Conservation (phyloP, 306 rosid species). For the Casuarina cunninghamiana region DNA sequence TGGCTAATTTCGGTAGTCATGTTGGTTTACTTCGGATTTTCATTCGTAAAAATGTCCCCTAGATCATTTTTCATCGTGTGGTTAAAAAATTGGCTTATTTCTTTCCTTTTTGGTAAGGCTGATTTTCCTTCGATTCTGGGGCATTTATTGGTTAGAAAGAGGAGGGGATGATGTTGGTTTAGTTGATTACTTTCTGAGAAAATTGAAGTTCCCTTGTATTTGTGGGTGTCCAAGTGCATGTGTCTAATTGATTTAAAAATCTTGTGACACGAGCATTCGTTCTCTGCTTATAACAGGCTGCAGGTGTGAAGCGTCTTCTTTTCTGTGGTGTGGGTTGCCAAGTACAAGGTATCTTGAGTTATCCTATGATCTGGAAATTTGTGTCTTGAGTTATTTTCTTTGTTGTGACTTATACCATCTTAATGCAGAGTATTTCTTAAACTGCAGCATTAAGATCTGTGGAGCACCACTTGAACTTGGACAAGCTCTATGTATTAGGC, state of each 20-base stretch:
- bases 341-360: slow-evolving; percentile 72
- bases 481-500: slow-evolving; percentile 93
- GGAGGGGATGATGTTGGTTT: neutral
- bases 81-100: neutral
- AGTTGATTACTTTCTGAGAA: neutral
- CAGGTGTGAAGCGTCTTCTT: slow-evolving; percentile 93
- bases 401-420: slow-evolving; percentile 74
- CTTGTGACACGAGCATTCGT: neutral
- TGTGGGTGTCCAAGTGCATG: no score
- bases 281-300: slow-evolving; percentile 62
- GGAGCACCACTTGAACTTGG: slow-evolving; percentile 88
- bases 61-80: neutral
- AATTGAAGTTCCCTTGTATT: neutral
- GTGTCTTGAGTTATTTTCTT: slow-evolving; percentile 38
- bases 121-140: neutral
- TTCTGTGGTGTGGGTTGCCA: slow-evolving; percentile 99
- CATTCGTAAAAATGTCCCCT: neutral
- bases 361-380: slow-evolving; percentile 11
- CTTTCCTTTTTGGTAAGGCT: neutral
- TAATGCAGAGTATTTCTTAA: slow-evolving; percentile 96
- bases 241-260: neutral
- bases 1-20: neutral
- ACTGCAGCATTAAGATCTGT: slow-evolving; percentile 97
- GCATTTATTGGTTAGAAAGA: no score
- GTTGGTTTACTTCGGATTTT: neutral